Evolutionary conservation across 169 alveolate genomes (phyloP).

Genomic region (Babesia ovis): DNA sequence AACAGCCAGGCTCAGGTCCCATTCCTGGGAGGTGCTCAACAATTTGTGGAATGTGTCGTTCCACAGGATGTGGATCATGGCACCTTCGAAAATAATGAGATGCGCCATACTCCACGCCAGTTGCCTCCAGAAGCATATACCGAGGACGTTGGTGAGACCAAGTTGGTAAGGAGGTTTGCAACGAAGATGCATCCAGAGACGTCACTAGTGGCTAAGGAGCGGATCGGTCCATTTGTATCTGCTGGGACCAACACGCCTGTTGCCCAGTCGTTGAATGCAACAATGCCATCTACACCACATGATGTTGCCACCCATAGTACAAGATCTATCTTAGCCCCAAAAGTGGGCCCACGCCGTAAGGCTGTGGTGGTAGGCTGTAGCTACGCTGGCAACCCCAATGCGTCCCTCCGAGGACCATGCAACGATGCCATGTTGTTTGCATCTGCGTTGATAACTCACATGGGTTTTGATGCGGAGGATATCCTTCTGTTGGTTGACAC

Average conservation of each 20-base stretch:
- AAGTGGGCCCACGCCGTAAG: constrained; percentile 49
- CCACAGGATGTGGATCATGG: background rate
- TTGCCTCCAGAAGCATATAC: background rate
- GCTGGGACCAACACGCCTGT: background rate
- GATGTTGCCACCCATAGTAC: background rate
- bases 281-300: background rate
- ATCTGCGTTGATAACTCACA: constrained; percentile 77
- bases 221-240: background rate
- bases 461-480: constrained; percentile 79
- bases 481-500: constrained; percentile 81
- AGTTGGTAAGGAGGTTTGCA: background rate
- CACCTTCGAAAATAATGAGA: background rate
- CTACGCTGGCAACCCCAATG: constrained; percentile 73
- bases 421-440: constrained; percentile 88
- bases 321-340: background rate
- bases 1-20: background rate
- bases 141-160: background rate
- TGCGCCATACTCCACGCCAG: too few species aligned
- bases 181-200: background rate
- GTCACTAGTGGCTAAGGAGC: background rate
- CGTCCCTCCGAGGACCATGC: constrained; percentile 82
- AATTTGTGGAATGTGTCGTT: background rate
- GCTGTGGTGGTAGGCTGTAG: constrained; percentile 89
- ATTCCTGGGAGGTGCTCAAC: background rate
- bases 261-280: background rate